A percentile compares a stretch with the other conserved stretches of the same genome.
Evolutionary conservation across 2,329 filamentous ascomycete species (phyloP).

Genomic region (Aspergillus japonicus): DNA sequence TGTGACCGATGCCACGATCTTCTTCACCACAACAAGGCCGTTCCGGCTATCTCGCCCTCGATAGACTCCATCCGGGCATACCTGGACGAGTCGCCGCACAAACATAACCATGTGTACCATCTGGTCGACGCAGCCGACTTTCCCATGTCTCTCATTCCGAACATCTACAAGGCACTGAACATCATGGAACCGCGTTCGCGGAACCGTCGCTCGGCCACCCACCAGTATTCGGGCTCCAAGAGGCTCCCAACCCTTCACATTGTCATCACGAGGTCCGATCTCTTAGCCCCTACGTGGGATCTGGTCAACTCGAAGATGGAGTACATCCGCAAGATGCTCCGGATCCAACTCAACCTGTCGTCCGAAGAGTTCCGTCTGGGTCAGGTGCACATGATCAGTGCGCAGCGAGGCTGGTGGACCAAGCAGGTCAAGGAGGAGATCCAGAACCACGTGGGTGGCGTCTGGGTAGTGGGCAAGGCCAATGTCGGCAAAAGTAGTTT

Average conservation of each 20-base stretch:
- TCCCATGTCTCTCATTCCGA: constrained; percentile 84
- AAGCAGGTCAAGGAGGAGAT: constrained; percentile 82
- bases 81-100: constrained; percentile 82
- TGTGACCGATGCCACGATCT: constrained; percentile 88
- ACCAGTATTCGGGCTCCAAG: constrained; percentile 64
- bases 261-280: constrained; percentile 83
- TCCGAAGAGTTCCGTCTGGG: constrained; percentile 76
- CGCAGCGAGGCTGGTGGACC: constrained; percentile 88
- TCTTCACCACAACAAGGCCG: constrained; percentile 69
- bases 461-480: constrained; percentile 97
- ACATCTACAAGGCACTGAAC: constrained; percentile 67
- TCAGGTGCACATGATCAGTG: constrained; percentile 82
- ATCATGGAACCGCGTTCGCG: constrained; percentile 72
- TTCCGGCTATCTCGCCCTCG: constrained; percentile 75
- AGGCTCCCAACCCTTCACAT: constrained; percentile 83
- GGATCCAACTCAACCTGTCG: constrained; percentile 68
- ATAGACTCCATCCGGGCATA: constrained; percentile 79
- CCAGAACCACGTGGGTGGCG: constrained; percentile 75
- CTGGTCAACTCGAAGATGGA: constrained; percentile 86
- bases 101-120: constrained; percentile 93
- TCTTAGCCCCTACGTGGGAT: constrained; percentile 78
- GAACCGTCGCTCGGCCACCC: constrained; percentile 72
- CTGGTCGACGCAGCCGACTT: constrained; percentile 95
- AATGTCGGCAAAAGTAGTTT: constrained; percentile 96
- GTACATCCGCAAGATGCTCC: constrained; percentile 73